These are phyloP conservation scores for Aureobasidium sp. DNA, from an alignment of 2,329 filamentous ascomycete genomes.

Conservation along the genomic window DNA sequence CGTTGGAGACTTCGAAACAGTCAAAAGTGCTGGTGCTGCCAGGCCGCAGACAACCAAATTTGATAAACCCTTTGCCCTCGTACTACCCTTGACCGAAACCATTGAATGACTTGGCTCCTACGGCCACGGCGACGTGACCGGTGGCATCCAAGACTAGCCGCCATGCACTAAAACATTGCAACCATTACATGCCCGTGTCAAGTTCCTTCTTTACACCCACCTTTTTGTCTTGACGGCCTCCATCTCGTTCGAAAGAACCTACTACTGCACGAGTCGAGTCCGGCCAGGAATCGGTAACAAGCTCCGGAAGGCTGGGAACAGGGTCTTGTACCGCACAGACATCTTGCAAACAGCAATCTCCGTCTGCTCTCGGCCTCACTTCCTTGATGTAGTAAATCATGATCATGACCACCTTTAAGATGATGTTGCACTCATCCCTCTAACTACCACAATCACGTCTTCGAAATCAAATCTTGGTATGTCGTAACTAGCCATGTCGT, in stretches of 20 bases:
- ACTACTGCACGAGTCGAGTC: neutral
- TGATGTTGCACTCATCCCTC: neutral
- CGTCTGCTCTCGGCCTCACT: neutral
- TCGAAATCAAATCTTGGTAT: neutral
- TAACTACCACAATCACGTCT: neutral
- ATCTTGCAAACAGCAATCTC: neutral
- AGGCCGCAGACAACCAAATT: neutral
- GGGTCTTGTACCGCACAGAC: slow-evolving; percentile 2
- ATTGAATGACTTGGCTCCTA: neutral
- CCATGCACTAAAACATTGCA: neutral
- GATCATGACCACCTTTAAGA: neutral
- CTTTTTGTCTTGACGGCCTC: neutral
- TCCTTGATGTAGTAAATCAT: neutral
- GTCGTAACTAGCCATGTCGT: neutral
- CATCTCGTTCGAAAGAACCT: neutral
- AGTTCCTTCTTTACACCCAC: neutral
- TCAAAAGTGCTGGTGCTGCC: slow-evolving; percentile 1
- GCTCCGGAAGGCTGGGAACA: neutral
- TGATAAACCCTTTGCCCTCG: neutral
- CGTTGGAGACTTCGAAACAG: slow-evolving; percentile 2
- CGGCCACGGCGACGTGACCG: neutral
- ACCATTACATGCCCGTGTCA: neutral
- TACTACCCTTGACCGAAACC: neutral
- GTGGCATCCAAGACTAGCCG: neutral
- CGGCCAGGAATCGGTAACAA: neutral